phyloP scores from a whole-genome alignment of 1,284 basidiomycete species.

The Malassezia globosa region DNA sequence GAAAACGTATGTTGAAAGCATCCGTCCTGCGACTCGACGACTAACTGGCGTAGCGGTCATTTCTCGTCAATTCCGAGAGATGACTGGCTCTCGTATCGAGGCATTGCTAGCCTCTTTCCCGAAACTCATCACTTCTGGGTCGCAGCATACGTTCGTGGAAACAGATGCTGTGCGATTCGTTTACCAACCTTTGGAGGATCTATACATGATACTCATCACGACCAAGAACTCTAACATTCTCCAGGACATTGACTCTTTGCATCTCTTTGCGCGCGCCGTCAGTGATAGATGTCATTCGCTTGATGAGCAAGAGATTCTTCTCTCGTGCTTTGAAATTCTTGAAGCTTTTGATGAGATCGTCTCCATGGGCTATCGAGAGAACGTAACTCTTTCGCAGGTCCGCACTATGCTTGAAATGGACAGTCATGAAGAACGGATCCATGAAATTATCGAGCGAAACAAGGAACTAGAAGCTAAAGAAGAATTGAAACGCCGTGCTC shows the following conservation, averaged over 20 bases:
- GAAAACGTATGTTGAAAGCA: constrained; percentile 58
- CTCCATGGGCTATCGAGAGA: constrained; percentile 83
- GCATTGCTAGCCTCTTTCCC: constrained; percentile 92
- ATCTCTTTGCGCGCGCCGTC: constrained; percentile 83
- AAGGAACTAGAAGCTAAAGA: constrained; percentile 99
- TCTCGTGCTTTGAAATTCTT: constrained; percentile 86
- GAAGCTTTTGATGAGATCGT: constrained; percentile 96
- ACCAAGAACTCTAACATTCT: constrained; percentile 97
- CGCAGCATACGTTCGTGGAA: constrained; percentile 78
- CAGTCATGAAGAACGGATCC: constrained; percentile 98
- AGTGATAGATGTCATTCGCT: constrained; percentile 66
- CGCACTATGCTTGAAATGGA: constrained; percentile 92
- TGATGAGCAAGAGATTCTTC: constrained; percentile 78
- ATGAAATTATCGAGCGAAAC: constrained; percentile 97
- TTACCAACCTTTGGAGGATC: constrained; percentile 93
- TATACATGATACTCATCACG: constrained; percentile 94
- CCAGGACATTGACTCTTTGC: constrained; percentile 92
- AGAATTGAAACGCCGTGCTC: constrained; percentile 92
- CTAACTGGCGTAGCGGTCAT: constrained; percentile 64
- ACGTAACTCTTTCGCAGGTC: constrained; percentile 81
- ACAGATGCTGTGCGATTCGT: constrained; percentile 62
- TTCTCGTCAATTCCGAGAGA: constrained; percentile 89
- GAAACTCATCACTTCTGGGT: constrained; percentile 89
- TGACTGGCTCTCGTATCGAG: constrained; percentile 83
- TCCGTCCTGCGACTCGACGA: too few species aligned